Evolutionary conservation across 2,329 filamentous ascomycete genomes (phyloP).

Genomic region (Tolypocladium pustulatum): DNA sequence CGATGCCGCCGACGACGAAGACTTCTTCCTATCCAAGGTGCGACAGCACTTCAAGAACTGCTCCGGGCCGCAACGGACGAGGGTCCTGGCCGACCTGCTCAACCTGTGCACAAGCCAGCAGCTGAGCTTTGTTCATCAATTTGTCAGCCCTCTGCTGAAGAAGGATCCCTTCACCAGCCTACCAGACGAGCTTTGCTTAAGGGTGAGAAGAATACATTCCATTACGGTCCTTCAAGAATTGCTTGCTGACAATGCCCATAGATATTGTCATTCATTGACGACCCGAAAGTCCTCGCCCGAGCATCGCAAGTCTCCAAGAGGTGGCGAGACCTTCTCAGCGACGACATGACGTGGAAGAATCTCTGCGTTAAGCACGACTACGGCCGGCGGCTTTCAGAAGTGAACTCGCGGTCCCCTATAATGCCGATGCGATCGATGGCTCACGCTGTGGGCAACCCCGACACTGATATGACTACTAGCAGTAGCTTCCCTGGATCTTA

Average conservation of each 20-base stretch:
- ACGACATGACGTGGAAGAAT: conserved; percentile 98
- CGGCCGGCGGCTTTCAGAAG: conserved; percentile 46
- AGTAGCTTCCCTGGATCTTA: conserved; percentile 36
- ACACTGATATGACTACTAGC: conserved; percentile 23
- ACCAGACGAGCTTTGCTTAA: conserved; percentile 83
- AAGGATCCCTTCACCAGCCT: conserved; percentile 92
- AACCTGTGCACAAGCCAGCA: conserved; percentile 93
- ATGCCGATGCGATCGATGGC: conserved; percentile 19
- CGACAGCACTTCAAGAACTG: conserved; percentile 71
- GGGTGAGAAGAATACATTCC: conserved; percentile 43
- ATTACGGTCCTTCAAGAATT: neutral
- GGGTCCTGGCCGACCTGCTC: conserved; percentile 76
- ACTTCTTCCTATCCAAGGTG: conserved; percentile 70
- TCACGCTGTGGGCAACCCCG: conserved; percentile 19
- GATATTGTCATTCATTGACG: conserved; percentile 94
- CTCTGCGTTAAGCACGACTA: conserved; percentile 95
- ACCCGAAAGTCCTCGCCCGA: conserved; percentile 84
- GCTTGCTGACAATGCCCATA: conserved; percentile 23
- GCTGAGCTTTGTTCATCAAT: conserved; percentile 90
- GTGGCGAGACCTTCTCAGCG: conserved; percentile 87
- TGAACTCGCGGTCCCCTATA: conserved; percentile 23
- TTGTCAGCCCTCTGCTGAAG: conserved; percentile 87
- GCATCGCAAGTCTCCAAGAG: conserved; percentile 92
- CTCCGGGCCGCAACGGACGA: conserved; percentile 64
- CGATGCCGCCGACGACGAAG: conserved; percentile 67